Conservation (phyloP, 257 asterid species). For the Penstemon newberryi region DNA sequence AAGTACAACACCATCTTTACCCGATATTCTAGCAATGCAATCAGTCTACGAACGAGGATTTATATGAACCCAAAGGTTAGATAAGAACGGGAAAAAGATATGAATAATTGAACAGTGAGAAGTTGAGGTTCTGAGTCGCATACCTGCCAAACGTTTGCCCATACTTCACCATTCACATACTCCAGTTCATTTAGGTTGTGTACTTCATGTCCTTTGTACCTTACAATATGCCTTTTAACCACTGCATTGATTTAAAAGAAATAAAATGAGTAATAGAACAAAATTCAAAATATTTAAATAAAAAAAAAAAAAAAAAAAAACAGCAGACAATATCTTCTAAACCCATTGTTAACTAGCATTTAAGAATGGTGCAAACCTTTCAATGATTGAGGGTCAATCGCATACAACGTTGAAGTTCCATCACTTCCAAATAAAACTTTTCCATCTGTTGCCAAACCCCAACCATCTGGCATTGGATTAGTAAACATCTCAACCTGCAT, state of each 20-base stretch:
- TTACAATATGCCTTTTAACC: slow-evolving; percentile 52
- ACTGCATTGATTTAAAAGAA: slow-evolving; percentile 46
- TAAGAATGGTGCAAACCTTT: slow-evolving; percentile 52
- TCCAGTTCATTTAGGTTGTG: slow-evolving; percentile 84
- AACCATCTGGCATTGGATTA: slow-evolving; percentile 88
- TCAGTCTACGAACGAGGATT: slow-evolving; percentile 60
- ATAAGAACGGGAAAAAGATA: not conserved
- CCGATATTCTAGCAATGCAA: slow-evolving; percentile 90
- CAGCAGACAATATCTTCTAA: not conserved
- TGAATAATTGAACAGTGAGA: not conserved
- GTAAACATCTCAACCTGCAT: slow-evolving; percentile 62
- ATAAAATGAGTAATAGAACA: slow-evolving; percentile 4
- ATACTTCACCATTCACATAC: slow-evolving; percentile 82
- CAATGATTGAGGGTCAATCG: slow-evolving; percentile 62
- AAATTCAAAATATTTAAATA: not conserved
- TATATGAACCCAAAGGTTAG: not conserved
- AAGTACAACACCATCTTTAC: slow-evolving; percentile 54
- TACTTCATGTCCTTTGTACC: slow-evolving; percentile 74
- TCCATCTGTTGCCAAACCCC: slow-evolving; percentile 96
- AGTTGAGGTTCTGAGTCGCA: not conserved
- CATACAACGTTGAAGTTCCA: slow-evolving; percentile 86
- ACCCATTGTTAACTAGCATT: slow-evolving; percentile 10
- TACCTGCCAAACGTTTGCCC: slow-evolving; percentile 96
- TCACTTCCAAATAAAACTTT: slow-evolving; percentile 77
- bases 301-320: not conserved